Conservation (phyloP, 257 asterid species). For the Solanum tarijense region DNA sequence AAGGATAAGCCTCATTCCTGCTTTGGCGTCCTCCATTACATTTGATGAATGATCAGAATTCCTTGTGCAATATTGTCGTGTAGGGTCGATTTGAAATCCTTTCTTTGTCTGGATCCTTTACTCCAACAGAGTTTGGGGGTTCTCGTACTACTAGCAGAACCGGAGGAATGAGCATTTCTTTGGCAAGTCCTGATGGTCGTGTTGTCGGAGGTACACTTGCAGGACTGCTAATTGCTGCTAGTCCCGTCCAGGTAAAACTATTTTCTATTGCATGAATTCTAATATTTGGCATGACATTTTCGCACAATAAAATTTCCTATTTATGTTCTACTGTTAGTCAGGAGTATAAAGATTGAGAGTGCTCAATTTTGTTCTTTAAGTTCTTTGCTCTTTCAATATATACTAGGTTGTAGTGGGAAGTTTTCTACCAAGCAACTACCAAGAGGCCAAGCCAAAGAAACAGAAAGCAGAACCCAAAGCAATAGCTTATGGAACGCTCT, state of each 20-base stretch:
- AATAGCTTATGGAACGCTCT: conserved; percentile 5
- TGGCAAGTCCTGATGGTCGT: conserved; percentile 84
- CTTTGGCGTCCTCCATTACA: background rate
- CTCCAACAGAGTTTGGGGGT: conserved; percentile 56
- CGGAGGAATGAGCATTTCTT: conserved; percentile 60
- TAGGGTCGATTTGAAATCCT: conserved; percentile 68
- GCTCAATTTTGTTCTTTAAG: background rate
- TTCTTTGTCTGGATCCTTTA: conserved; percentile 64
- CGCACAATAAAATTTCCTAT: background rate
- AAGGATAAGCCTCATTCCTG: background rate
- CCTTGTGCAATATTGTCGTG: conserved; percentile 2
- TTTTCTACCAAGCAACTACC: conserved; percentile 49
- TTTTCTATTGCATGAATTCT: background rate
- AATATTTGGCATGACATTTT: background rate
- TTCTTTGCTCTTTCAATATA: background rate
- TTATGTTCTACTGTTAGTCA: background rate
- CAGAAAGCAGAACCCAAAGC: conserved; percentile 26
- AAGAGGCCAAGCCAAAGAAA: conserved; percentile 58
- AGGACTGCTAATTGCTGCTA: conserved; percentile 66
- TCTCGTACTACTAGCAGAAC: conserved; percentile 33
- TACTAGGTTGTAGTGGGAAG: conserved; percentile 70
- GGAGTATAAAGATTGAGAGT: background rate
- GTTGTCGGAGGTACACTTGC: conserved; percentile 76
- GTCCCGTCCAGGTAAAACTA: conserved; percentile 51
- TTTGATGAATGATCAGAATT: background rate